These are phyloP conservation scores for Drechmeria coniospora DNA, from an alignment of 2,329 filamentous ascomycete species.

Conservation along the genomic window DNA sequence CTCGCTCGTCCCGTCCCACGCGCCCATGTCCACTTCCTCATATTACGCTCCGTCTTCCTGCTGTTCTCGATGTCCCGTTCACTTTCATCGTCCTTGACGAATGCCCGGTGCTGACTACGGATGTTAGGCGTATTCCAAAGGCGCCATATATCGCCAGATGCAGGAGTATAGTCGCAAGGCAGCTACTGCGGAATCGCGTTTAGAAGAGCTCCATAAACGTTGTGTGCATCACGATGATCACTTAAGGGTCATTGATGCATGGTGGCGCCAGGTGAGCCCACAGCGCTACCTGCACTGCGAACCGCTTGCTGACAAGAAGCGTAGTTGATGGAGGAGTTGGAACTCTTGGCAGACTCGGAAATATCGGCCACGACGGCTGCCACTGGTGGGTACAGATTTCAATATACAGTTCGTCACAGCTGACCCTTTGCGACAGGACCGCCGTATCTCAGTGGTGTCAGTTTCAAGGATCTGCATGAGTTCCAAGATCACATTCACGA, in stretches of 20 bases:
- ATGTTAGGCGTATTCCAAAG: slow-evolving; percentile 43
- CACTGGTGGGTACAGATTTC: slow-evolving; percentile 10
- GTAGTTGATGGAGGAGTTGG: slow-evolving; percentile 52
- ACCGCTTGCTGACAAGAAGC: slow-evolving; percentile 1
- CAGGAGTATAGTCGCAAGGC: slow-evolving; percentile 93
- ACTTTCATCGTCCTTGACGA: slow-evolving; percentile 4
- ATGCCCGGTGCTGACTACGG: slow-evolving; percentile 11
- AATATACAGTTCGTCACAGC: neutral
- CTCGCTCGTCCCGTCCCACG: slow-evolving; percentile 4
- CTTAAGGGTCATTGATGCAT: slow-evolving; percentile 74
- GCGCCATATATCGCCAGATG: slow-evolving; percentile 95
- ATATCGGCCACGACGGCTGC: slow-evolving; percentile 13
- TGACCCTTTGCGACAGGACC: slow-evolving; percentile 25
- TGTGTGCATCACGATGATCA: slow-evolving; percentile 83
- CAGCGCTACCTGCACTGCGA: neutral
- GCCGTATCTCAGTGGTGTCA: slow-evolving; percentile 40
- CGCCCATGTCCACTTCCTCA: slow-evolving; percentile 3
- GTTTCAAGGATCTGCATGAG: slow-evolving; percentile 48
- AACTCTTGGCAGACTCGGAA: slow-evolving; percentile 37
- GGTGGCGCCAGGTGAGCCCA: slow-evolving; percentile 74
- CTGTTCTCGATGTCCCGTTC: too few relatives aligned
- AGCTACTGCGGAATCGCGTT: slow-evolving; percentile 60
- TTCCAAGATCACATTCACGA: slow-evolving; percentile 71
- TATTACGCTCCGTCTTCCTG: slow-evolving; percentile 5
- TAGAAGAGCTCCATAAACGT: slow-evolving; percentile 66